phyloP scores from a whole-genome alignment of 176 grass and related monocot species.

The Rhynchospora breviuscula region DNA sequence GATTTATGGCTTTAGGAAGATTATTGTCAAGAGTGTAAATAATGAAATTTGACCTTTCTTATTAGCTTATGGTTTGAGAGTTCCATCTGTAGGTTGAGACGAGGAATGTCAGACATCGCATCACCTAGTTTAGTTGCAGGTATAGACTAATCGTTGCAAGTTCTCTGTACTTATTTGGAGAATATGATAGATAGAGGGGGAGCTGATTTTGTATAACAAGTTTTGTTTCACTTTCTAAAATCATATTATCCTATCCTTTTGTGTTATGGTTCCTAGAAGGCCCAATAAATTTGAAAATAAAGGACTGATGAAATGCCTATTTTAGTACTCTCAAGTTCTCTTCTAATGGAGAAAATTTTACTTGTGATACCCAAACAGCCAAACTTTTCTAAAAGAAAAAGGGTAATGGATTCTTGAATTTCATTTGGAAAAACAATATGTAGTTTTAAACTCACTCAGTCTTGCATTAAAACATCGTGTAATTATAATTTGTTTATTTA shows the following conservation, averaged over 20 bases:
- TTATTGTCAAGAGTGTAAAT: conserved; percentile 2
- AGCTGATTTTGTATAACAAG: too few relatives aligned
- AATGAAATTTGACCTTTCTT: neutral
- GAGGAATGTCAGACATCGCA: neutral
- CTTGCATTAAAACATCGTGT: too few relatives aligned
- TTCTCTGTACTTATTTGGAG: neutral
- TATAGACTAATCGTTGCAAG: neutral
- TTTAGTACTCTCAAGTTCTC: neutral
- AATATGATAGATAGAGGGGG: neutral
- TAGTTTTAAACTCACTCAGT: too few relatives aligned
- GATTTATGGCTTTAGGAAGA: neutral
- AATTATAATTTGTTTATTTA: too few relatives aligned
- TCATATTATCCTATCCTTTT: neutral
- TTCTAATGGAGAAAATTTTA: too few relatives aligned
- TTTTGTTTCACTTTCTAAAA: neutral
- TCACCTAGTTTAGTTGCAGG: neutral
- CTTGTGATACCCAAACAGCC: too few relatives aligned
- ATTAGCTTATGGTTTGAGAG: neutral
- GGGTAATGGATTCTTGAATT: too few relatives aligned
- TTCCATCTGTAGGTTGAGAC: neutral
- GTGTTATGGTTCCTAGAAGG: neutral
- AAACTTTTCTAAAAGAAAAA: too few relatives aligned
- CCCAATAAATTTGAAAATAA: neutral
- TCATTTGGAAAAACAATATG: too few relatives aligned
- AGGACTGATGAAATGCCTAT: neutral